Percentiles rank a stretch among this genome's conserved stretches.
phyloP scores from a whole-genome alignment of 1,284 basidiomycete genomes.

The Cryptococcus sp. region DNA sequence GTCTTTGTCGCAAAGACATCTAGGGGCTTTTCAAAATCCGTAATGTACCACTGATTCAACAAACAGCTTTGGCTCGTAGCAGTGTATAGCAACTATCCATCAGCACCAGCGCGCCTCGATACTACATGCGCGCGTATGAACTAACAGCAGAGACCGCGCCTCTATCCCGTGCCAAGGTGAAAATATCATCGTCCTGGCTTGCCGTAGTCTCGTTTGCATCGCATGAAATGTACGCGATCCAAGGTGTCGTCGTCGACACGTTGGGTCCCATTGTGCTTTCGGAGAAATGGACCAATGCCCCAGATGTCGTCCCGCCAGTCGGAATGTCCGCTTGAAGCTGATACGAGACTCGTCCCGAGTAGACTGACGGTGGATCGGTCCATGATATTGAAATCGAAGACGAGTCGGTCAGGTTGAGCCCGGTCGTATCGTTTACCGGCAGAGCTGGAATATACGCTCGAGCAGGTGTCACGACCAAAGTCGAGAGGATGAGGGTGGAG shows the following conservation, averaged over 20 bases:
- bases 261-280: conserved; percentile 52
- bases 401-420: conserved; percentile 54
- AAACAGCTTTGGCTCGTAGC: conserved; percentile 63
- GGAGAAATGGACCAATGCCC: conserved; percentile 71
- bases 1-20: conserved; percentile 60
- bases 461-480: conserved; percentile 15
- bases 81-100: conserved; percentile 67
- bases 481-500: conserved; percentile 15
- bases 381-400: conserved; percentile 60
- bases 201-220: conserved; percentile 65
- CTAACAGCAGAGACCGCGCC: conserved; percentile 72
- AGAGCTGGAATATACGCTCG: conserved; percentile 57
- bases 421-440: conserved; percentile 61
- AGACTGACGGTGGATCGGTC: conserved; percentile 48
- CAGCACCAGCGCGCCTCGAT: neutral
- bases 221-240: conserved; percentile 81
- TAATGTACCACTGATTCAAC: conserved; percentile 65
- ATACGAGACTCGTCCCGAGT: conserved; percentile 39
- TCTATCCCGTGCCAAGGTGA: conserved; percentile 66
- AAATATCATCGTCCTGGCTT: conserved; percentile 57
- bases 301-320: conserved; percentile 50
- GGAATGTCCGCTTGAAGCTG: conserved; percentile 40
- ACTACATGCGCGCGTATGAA: conserved; percentile 6
- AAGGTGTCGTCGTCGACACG: conserved; percentile 59
- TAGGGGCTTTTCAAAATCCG: conserved; percentile 64